These are phyloP conservation scores for Cercophora newfieldiana DNA, from an alignment of 495 filamentous ascomycete genomes.

Conservation along the genomic window DNA sequence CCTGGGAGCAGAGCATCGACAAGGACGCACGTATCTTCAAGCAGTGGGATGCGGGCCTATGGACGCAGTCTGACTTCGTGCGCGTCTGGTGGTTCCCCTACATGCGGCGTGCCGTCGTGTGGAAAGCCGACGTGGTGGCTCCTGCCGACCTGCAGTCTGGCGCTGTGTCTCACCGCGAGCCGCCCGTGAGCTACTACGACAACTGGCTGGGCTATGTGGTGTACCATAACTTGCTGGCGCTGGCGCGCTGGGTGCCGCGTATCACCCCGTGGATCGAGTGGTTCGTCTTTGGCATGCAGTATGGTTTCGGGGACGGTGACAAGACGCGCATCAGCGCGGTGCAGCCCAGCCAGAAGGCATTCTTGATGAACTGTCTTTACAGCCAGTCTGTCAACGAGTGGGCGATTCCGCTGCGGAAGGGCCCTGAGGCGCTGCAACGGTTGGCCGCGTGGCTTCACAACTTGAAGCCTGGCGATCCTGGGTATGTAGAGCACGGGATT, in stretches of 20 bases:
- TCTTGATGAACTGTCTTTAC: slow-evolving; percentile 96
- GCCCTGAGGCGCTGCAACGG: slow-evolving; percentile 83
- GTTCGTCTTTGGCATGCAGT: slow-evolving; percentile 95
- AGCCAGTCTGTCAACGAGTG: slow-evolving; percentile 97
- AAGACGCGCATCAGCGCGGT: slow-evolving; percentile 62
- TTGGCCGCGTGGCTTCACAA: slow-evolving; percentile 82
- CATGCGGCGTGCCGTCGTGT: slow-evolving; percentile 78
- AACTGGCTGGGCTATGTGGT: slow-evolving; percentile 77
- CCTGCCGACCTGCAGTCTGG: slow-evolving; percentile 54
- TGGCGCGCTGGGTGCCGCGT: slow-evolving; percentile 74
- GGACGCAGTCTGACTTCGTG: slow-evolving; percentile 84
- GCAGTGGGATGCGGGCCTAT: slow-evolving; percentile 72
- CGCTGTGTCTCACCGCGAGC: slow-evolving; percentile 42
- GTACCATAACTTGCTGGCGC: slow-evolving; percentile 84
- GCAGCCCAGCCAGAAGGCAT: slow-evolving; percentile 73
- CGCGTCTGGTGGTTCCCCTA: slow-evolving; percentile 98
- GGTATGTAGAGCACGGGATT: slow-evolving; percentile 65
- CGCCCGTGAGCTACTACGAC: slow-evolving; percentile 69
- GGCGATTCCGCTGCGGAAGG: slow-evolving; percentile 86
- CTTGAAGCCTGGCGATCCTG: slow-evolving; percentile 48
- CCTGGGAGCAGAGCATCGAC: slow-evolving; percentile 81
- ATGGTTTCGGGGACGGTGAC: slow-evolving; percentile 74
- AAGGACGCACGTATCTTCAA: slow-evolving; percentile 63
- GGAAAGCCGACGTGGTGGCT: slow-evolving; percentile 66
- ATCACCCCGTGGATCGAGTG: slow-evolving; percentile 85